Percentiles rank a stretch among this genome's conserved stretches.
These are phyloP conservation scores for Tetrahymena malaccensis DNA, from an alignment of 73 alveolate species.

Conservation along the genomic window DNA sequence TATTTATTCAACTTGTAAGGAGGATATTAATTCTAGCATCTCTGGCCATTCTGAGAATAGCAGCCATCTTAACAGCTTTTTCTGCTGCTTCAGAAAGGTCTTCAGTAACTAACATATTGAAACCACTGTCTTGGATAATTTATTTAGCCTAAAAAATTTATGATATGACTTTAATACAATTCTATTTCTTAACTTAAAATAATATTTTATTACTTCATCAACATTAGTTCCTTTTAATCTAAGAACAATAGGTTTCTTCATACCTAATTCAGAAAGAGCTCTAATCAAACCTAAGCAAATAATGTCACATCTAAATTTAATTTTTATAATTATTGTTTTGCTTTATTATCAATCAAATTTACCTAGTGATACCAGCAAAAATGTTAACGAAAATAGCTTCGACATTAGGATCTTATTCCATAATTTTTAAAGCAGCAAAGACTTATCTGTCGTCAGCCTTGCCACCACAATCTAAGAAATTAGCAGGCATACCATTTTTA, in stretches of 20 bases:
- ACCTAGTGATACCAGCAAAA: slow-evolving; percentile 87
- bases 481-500: slow-evolving; percentile 92
- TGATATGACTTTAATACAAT: neutral
- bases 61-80: slow-evolving; percentile 62
- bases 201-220: slow-evolving; percentile 1
- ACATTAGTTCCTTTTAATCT: slow-evolving; percentile 73
- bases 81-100: slow-evolving; percentile 73
- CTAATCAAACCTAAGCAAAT: slow-evolving; percentile 47
- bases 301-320: slow-evolving; percentile 44
- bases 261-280: slow-evolving; percentile 45
- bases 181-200: neutral
- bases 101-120: slow-evolving; percentile 64
- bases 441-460: slow-evolving; percentile 72
- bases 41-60: slow-evolving; percentile 39
- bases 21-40: slow-evolving; percentile 29
- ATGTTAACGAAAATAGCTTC: slow-evolving; percentile 87
- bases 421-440: slow-evolving; percentile 58
- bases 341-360: neutral
- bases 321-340: neutral
- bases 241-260: slow-evolving; percentile 67
- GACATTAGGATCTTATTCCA: slow-evolving; percentile 66
- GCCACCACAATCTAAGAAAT: slow-evolving; percentile 96
- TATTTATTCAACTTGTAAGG: slow-evolving; percentile 26
- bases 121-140: slow-evolving; percentile 54
- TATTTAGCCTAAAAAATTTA: slow-evolving; percentile 39